phyloP scores from a whole-genome alignment of 768 basidiomycete species.

The Mycena galericulata region DNA sequence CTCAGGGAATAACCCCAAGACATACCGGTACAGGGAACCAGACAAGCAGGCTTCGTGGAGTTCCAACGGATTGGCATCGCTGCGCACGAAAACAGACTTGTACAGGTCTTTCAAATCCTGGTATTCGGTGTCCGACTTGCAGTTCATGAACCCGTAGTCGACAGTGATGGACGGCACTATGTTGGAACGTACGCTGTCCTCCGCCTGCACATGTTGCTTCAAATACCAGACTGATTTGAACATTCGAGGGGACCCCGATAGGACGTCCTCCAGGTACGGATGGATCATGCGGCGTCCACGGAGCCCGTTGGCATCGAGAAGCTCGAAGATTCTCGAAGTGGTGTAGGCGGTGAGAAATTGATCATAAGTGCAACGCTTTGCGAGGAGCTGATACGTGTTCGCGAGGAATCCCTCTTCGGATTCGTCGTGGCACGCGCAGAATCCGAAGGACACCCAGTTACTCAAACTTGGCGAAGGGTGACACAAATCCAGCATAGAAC shows the following conservation, averaged over 20 bases:
- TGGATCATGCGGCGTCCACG: slow-evolving; percentile 10
- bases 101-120: slow-evolving; percentile 47
- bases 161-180: slow-evolving; percentile 29
- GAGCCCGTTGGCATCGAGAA: slow-evolving; percentile 41
- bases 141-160: slow-evolving; percentile 54
- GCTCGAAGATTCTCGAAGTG: slow-evolving; percentile 37
- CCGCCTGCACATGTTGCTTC: slow-evolving; percentile 43
- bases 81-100: slow-evolving; percentile 44
- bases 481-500: neutral
- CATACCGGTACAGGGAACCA: slow-evolving; percentile 46
- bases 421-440: slow-evolving; percentile 33
- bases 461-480: slow-evolving; percentile 17
- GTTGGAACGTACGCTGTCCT: slow-evolving; percentile 3
- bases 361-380: slow-evolving; percentile 48
- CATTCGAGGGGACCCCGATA: slow-evolving; percentile 31
- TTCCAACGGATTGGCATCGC: slow-evolving; percentile 42
- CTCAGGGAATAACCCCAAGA: slow-evolving; percentile 36
- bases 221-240: slow-evolving; percentile 52
- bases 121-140: slow-evolving; percentile 41
- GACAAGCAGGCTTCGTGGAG: slow-evolving; percentile 51
- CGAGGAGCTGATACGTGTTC: slow-evolving; percentile 39
- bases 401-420: slow-evolving; percentile 25
- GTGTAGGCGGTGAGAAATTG: slow-evolving; percentile 47
- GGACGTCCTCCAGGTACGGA: slow-evolving; percentile 41
- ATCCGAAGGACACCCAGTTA: slow-evolving; percentile 36